These are phyloP conservation scores for Nakaseomyces glabratus DNA, from an alignment of 1,139 yeast genomes.

Conservation along the genomic window DNA sequence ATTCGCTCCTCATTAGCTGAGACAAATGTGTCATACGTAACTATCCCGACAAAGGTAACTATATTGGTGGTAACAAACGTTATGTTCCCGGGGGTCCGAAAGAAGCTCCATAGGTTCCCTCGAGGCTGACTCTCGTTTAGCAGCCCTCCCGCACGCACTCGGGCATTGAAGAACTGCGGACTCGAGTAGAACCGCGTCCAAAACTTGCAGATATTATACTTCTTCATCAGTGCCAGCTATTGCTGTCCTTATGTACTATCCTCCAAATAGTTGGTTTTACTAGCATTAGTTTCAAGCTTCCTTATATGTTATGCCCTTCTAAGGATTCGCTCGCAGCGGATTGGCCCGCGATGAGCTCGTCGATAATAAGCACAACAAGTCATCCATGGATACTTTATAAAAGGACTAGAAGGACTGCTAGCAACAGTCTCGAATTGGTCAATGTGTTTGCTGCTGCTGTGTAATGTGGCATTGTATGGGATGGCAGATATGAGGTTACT, in stretches of 20 bases:
- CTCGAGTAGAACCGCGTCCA: slow-evolving; percentile 6
- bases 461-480: no score
- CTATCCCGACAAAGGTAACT: slow-evolving; percentile 25
- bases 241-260: no score
- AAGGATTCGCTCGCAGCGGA: no score
- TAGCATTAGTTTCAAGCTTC: no score
- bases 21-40: slow-evolving; percentile 23
- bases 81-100: slow-evolving; percentile 29
- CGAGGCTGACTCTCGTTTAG: slow-evolving; percentile 3
- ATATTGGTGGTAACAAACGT: slow-evolving; percentile 30
- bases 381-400: no score
- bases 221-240: background rate
- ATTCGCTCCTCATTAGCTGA: slow-evolving; percentile 14
- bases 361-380: no score
- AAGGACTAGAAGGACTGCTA: no score
- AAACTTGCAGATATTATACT: slow-evolving; percentile 6
- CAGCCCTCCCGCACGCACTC: slow-evolving; percentile 5
- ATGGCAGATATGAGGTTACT: background rate
- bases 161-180: slow-evolving; percentile 4
- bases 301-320: no score
- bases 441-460: no score
- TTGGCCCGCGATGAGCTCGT: no score
- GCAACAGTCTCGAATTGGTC: no score
- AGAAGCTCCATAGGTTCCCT: slow-evolving; percentile 25
- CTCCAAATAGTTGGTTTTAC: no score